Percentiles rank a stretch among this genome's conserved stretches.
These are phyloP conservation scores for Magnolia kwangsiensis DNA, from an alignment of 164 flowering plant species.

Conservation along the genomic window DNA sequence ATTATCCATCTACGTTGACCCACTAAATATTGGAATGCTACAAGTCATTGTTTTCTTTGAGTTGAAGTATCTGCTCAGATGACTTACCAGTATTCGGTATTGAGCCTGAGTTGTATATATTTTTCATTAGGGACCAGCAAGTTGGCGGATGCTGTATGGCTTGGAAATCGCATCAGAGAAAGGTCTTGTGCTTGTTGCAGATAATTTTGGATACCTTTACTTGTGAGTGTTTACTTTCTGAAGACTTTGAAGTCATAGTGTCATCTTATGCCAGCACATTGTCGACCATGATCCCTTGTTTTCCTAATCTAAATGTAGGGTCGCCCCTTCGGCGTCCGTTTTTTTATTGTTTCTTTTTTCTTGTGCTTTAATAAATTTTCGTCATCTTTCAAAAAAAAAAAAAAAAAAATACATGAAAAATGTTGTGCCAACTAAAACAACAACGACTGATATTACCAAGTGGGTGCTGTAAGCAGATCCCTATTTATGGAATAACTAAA, in stretches of 20 bases:
- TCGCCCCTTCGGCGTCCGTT: no score
- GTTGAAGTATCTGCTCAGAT: neutral
- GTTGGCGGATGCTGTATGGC: constrained; percentile 96
- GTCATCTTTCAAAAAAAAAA: no score
- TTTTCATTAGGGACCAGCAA: constrained; percentile 59
- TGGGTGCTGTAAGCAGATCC: no score
- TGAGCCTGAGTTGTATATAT: constrained; percentile 4
- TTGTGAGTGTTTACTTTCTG: constrained; percentile 40
- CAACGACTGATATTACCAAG: no score
- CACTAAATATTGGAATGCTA: neutral
- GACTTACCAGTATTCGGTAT: neutral
- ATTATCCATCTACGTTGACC: neutral
- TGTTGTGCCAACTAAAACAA: no score
- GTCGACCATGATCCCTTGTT: no score
- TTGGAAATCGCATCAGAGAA: constrained; percentile 76
- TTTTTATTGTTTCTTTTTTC: no score
- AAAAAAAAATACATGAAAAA: no score
- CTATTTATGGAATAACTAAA: no score
- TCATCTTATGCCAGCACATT: no score
- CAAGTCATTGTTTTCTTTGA: neutral
- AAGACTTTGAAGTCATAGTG: neutral
- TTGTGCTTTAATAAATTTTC: no score
- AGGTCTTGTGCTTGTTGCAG: constrained; percentile 76
- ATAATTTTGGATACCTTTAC: constrained; percentile 77
- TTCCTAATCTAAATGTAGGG: no score